Evolutionary conservation across 208 protist genomes (phyloP).

Genomic region (Trypanosoma avium): DNA sequence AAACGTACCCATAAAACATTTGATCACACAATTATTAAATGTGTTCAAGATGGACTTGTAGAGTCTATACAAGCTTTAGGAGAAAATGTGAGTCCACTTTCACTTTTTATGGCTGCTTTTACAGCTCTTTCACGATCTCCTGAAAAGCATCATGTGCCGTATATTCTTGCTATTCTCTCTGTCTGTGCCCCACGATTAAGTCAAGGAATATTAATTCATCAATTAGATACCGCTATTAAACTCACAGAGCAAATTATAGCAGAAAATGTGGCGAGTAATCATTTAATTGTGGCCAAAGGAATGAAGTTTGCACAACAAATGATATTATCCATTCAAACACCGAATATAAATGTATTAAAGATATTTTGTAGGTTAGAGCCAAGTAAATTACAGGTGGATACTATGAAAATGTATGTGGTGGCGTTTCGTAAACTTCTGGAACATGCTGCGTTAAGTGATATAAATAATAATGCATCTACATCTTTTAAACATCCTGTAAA

Average conservation of each 20-base stretch:
- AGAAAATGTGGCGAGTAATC: slow-evolving; percentile 59
- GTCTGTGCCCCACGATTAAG: slow-evolving; percentile 73
- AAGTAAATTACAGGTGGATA: slow-evolving; percentile 65
- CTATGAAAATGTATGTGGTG: slow-evolving; percentile 65
- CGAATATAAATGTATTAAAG: slow-evolving; percentile 42
- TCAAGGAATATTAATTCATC: slow-evolving; percentile 63
- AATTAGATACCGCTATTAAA: slow-evolving; percentile 40
- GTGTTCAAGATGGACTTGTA: slow-evolving; percentile 75
- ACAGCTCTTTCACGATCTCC: slow-evolving; percentile 56
- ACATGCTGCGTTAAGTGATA: slow-evolving; percentile 44
- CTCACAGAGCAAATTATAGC: slow-evolving; percentile 74
- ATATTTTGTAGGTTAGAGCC: slow-evolving; percentile 64
- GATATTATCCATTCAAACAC: slow-evolving; percentile 56
- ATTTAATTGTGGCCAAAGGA: slow-evolving; percentile 63
- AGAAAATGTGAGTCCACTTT: slow-evolving; percentile 65
- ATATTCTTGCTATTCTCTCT: slow-evolving; percentile 75
- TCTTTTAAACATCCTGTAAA: slow-evolving; percentile 17
- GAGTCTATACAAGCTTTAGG: slow-evolving; percentile 61
- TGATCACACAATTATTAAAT: slow-evolving; percentile 50
- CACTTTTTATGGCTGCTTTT: slow-evolving; percentile 80
- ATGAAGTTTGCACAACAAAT: slow-evolving; percentile 73
- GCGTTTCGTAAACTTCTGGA: slow-evolving; percentile 86
- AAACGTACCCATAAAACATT: slow-evolving; percentile 81
- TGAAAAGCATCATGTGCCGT: slow-evolving; percentile 78
- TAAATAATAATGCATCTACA: background rate